Evolutionary conservation across 1,284 basidiomycete species (phyloP).

Genomic region (Phlebopus sp.): DNA sequence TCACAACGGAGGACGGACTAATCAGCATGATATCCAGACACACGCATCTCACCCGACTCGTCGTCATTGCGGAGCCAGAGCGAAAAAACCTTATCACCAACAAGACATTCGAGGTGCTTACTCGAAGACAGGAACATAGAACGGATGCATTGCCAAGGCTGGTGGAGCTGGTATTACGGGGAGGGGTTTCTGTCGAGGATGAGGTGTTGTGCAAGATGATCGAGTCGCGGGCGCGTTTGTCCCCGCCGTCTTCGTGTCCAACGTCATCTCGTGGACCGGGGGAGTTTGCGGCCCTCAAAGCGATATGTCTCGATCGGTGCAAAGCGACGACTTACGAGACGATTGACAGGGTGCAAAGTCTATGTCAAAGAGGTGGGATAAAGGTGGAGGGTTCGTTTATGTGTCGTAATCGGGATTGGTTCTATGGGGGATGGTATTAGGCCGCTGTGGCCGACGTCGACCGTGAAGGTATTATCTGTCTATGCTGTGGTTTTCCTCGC

Average conservation of each 20-base stretch:
- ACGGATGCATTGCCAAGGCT: neutral
- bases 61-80: neutral
- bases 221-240: neutral
- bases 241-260: too few species aligned
- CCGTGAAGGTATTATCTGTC: too few species aligned
- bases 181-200: neutral
- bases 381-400: neutral
- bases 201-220: neutral
- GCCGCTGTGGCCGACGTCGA: too few species aligned
- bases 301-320: neutral
- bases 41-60: neutral
- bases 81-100: neutral
- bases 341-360: neutral
- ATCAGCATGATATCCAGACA: neutral
- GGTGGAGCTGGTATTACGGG: neutral
- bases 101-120: neutral
- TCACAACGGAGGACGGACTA: neutral
- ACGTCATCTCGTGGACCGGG: neutral
- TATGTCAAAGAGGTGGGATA: neutral
- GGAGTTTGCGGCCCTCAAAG: neutral
- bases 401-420: neutral
- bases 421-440: neutral
- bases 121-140: neutral
- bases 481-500: too few species aligned
- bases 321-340: neutral